Evolutionary conservation across 2,329 filamentous ascomycete genomes (phyloP).

Genomic region (Endocalyx cinctus): DNA sequence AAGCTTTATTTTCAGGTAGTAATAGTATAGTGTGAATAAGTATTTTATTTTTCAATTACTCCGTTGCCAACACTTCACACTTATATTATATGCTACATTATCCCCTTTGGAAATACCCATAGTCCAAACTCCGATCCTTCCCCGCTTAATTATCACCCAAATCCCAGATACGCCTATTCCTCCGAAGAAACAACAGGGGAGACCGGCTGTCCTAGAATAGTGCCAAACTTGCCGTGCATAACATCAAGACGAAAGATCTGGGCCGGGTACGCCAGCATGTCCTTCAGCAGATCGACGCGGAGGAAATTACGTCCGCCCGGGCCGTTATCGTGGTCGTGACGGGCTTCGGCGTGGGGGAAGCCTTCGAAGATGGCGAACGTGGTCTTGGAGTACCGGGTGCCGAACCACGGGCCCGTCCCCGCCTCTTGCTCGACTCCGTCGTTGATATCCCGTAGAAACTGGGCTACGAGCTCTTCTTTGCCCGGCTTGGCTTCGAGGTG

Average conservation of each 20-base stretch:
- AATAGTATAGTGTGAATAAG: too few relatives aligned
- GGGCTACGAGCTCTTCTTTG: slow-evolving; percentile 3
- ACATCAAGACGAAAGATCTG: slow-evolving; percentile 5
- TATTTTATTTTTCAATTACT: too few relatives aligned
- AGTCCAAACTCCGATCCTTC: too few relatives aligned
- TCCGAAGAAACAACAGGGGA: too few relatives aligned
- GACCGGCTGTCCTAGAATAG: neutral
- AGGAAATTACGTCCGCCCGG: slow-evolving; percentile 4
- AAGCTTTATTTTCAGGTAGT: too few relatives aligned
- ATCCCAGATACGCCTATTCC: too few relatives aligned
- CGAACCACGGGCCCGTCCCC: slow-evolving; percentile 4
- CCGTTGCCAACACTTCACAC: too few relatives aligned
- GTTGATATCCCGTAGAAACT: slow-evolving; percentile 6
- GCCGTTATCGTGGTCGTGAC: slow-evolving; percentile 3
- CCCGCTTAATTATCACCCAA: too few relatives aligned
- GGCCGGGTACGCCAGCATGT: slow-evolving; percentile 4
- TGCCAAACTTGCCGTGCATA: slow-evolving; percentile 3
- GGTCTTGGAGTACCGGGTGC: slow-evolving; percentile 6
- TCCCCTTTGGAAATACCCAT: too few relatives aligned
- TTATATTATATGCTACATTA: too few relatives aligned
- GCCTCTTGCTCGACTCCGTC: slow-evolving; percentile 1
- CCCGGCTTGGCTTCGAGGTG: slow-evolving; percentile 6
- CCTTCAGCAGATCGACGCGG: slow-evolving; percentile 3
- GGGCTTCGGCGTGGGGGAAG: slow-evolving; percentile 1
- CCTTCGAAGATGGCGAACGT: slow-evolving; percentile 7